These are phyloP conservation scores for Cladosporium sp. DNA, from an alignment of 2,329 filamentous ascomycete genomes.

Conservation along the genomic window DNA sequence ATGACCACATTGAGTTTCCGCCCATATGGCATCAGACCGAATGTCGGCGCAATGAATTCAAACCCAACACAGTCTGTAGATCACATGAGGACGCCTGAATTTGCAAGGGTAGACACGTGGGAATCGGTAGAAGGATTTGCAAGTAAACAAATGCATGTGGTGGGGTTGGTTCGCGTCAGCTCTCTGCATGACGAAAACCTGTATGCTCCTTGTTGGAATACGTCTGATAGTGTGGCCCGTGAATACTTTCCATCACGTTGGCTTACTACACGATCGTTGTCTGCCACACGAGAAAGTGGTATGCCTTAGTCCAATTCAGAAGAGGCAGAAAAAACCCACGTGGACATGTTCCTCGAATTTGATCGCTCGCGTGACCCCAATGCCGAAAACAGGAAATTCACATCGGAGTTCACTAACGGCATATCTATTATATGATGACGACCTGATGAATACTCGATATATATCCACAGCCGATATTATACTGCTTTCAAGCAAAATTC, in stretches of 20 bases:
- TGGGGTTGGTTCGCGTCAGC: not conserved
- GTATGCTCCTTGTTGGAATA: not conserved
- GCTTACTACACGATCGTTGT: not conserved
- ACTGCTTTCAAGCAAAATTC: not conserved
- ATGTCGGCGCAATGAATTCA: not conserved
- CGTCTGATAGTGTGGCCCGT: not conserved
- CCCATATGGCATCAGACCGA: not conserved
- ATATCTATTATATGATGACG: no score
- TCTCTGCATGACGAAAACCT: not conserved
- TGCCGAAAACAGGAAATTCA: not conserved
- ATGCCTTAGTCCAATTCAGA: not conserved
- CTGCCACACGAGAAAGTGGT: not conserved
- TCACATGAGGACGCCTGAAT: not conserved
- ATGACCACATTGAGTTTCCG: not conserved
- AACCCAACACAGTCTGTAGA: not conserved
- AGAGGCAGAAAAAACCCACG: not conserved
- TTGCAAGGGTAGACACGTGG: not conserved
- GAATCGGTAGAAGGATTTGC: not conserved
- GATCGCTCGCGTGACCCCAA: not conserved
- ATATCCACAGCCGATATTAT: not conserved
- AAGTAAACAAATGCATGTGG: not conserved
- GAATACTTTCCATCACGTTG: not conserved
- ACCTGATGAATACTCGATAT: not conserved
- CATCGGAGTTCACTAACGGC: not conserved
- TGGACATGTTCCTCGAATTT: not conserved